Base-by-base conservation (phyloP, 2,329 filamentous ascomycete genomes). In the Fusarium coicis region DNA sequence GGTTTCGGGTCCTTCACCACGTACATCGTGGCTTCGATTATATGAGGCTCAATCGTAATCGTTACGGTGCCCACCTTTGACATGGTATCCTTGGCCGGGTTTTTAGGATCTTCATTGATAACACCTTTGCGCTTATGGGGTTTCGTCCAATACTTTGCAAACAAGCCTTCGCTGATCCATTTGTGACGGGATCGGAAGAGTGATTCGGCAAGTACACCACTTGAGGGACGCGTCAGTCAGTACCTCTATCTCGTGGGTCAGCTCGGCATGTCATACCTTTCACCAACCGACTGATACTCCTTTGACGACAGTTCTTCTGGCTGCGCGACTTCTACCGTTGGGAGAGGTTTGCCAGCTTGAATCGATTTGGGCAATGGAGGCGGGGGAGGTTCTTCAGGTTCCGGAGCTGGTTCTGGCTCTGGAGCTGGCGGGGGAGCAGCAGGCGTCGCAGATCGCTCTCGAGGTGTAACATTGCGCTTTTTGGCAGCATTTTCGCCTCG, bases 141-240 rank as follows among this genome's bases (percentile, higher is more conserved):
- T 78, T 94, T 94, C 14, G 90, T 88, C 92, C 92, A 95, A 80
- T 93, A 94, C 77, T 90, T 92, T 75, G 94, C 91, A 75, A 95
- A 93, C 53, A 94, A 87, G 36, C 92, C 91, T 74, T 92, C 90
- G 78, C 85, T 88, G 30, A 92, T 87, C 92, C 92, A 95, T 87
- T 88, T 90, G 64, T 91, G 87, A 66, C 93, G 91, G 77, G 93
- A 96, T 77, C 93, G 88, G 55, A 88, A 84, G 32, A 96, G 86
- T 5, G 93, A 94, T 74, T 95, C 92, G 76, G 89, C 87, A 65
- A 96, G 85, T 26, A 96, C 92, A 74, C 92, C 93, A 81, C 93
- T 94, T 76, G 56, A 67, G 66, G 37, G 49, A 71, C 57, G 60
- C 43, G 67, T 74, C 56, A 70, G 68, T 80, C 60, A 79, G 76